Percentiles rank a stretch among this genome's conserved stretches.
These are phyloP conservation scores for Lactarius sanguifluus DNA, from an alignment of 768 basidiomycete genomes.

Conservation along the genomic window DNA sequence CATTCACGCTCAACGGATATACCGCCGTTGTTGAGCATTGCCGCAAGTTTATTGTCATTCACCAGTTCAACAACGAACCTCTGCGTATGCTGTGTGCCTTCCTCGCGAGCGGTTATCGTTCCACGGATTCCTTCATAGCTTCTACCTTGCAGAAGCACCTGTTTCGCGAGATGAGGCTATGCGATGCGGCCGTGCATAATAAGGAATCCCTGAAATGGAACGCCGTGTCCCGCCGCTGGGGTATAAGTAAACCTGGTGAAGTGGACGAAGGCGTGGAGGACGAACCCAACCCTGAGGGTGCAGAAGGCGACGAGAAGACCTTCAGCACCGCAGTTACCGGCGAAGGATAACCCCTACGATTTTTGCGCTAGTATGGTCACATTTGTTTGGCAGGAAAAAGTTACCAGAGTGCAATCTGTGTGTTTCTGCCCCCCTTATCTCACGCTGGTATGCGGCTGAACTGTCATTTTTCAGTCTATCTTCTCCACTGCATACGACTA, in stretches of 20 bases:
- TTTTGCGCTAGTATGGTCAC: slow-evolving; percentile 76
- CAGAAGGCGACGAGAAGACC: slow-evolving; percentile 32
- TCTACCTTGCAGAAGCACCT: slow-evolving; percentile 82
- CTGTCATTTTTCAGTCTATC: slow-evolving; percentile 61
- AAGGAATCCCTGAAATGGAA: slow-evolving; percentile 66
- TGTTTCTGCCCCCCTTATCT: slow-evolving; percentile 35
- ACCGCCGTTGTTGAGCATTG: slow-evolving; percentile 67
- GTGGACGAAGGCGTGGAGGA: slow-evolving; percentile 45
- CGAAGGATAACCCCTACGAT: slow-evolving; percentile 70
- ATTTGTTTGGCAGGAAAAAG: slow-evolving; percentile 82
- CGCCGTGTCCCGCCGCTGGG: slow-evolving; percentile 55
- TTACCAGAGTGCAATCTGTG: slow-evolving; percentile 90
- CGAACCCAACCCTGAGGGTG: slow-evolving; percentile 36
- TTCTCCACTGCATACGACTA: slow-evolving; percentile 87
- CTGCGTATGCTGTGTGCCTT: slow-evolving; percentile 72
- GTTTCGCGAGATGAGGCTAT: slow-evolving; percentile 73
- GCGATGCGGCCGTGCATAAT: slow-evolving; percentile 62
- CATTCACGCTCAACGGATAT: slow-evolving; percentile 54
- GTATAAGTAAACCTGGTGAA: slow-evolving; percentile 44
- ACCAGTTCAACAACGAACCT: slow-evolving; percentile 89
- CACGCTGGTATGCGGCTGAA: not conserved
- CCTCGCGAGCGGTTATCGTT: slow-evolving; percentile 66
- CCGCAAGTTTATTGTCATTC: slow-evolving; percentile 66
- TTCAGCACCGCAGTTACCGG: slow-evolving; percentile 49
- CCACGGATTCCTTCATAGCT: slow-evolving; percentile 72